phyloP scores from a whole-genome alignment of 768 basidiomycete species.

The Tricholoma furcatifolium region DNA sequence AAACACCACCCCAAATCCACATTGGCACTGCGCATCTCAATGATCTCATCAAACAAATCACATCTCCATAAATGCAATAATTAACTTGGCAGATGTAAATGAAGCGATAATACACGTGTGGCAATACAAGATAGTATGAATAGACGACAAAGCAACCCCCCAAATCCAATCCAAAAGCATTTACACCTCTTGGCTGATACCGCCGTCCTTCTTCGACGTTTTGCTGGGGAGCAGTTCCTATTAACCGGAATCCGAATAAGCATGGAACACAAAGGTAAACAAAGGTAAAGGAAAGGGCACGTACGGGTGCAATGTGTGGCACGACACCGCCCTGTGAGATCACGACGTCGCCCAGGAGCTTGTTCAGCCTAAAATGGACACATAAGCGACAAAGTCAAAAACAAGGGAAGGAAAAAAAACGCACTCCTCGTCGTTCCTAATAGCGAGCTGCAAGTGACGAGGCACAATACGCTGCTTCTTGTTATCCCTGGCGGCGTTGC shows the following conservation, averaged over 20 bases:
- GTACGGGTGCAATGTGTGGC: slow-evolving; percentile 61
- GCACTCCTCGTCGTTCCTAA: slow-evolving; percentile 87
- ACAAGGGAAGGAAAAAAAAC: slow-evolving; percentile 9
- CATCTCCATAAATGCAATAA: slow-evolving; percentile 7
- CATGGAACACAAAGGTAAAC: too few relatives aligned
- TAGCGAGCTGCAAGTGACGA: slow-evolving; percentile 88
- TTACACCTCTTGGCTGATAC: slow-evolving; percentile 46
- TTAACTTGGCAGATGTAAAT: slow-evolving; percentile 13
- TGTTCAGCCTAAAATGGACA: slow-evolving; percentile 51
- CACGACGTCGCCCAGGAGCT: slow-evolving; percentile 76
- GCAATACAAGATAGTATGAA: slow-evolving; percentile 18
- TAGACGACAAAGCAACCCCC: slow-evolving; percentile 10
- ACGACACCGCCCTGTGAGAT: slow-evolving; percentile 87
- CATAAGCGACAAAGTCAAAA: background rate
- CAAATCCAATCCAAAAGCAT: slow-evolving; percentile 16
- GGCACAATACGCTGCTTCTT: slow-evolving; percentile 95
- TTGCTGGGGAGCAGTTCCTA: slow-evolving; percentile 44
- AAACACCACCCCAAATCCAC: too few relatives aligned
- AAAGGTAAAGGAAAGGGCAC: slow-evolving; percentile 7
- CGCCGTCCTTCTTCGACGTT: slow-evolving; percentile 41
- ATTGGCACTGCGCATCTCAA: too few relatives aligned
- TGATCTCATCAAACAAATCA: background rate
- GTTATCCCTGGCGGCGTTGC: slow-evolving; percentile 80
- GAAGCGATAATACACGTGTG: slow-evolving; percentile 24
- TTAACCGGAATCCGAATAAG: background rate